Conservation (phyloP, 768 basidiomycete species). For the Kwoniella bestiolae region DNA sequence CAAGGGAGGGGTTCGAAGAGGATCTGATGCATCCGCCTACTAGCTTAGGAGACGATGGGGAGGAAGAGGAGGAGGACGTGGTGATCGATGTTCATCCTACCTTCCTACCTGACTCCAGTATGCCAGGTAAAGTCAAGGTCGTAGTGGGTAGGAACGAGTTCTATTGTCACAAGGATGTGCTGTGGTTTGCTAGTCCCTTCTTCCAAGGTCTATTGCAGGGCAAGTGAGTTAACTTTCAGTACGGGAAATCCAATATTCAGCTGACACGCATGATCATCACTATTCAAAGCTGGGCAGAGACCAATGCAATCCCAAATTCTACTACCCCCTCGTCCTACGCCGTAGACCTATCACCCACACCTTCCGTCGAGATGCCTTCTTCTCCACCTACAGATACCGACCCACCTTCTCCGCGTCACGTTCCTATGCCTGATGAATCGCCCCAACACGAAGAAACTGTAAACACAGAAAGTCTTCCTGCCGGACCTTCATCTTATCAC, state of each 20-base stretch:
- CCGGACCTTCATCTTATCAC: not conserved
- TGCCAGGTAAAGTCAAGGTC: conserved; percentile 89
- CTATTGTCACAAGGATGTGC: conserved; percentile 89
- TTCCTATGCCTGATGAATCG: not conserved
- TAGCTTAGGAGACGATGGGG: not conserved
- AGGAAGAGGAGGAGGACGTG: conserved; percentile 36
- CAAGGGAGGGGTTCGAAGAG: not conserved
- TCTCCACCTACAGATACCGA: conserved; percentile 37
- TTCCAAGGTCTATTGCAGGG: conserved; percentile 89
- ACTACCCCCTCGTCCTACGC: conserved; percentile 58
- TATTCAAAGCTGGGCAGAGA: conserved; percentile 77
- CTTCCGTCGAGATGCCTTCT: not conserved
- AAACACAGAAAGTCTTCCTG: not conserved
- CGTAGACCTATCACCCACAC: conserved; percentile 1
- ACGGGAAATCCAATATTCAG: too few relatives aligned
- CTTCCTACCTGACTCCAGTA: conserved; percentile 68
- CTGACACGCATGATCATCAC: not conserved
- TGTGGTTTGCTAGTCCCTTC: conserved; percentile 92
- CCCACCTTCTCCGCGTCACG: not conserved
- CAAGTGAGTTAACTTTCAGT: conserved; percentile 47
- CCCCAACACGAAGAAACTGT: not conserved
- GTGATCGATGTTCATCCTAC: conserved; percentile 79
- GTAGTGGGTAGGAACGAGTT: conserved; percentile 86
- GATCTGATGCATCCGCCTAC: not conserved
- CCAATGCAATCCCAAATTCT: conserved; percentile 73